These are phyloP conservation scores for Pseudogymnoascus sp. DNA, from an alignment of 2,329 filamentous ascomycete genomes.

Conservation along the genomic window DNA sequence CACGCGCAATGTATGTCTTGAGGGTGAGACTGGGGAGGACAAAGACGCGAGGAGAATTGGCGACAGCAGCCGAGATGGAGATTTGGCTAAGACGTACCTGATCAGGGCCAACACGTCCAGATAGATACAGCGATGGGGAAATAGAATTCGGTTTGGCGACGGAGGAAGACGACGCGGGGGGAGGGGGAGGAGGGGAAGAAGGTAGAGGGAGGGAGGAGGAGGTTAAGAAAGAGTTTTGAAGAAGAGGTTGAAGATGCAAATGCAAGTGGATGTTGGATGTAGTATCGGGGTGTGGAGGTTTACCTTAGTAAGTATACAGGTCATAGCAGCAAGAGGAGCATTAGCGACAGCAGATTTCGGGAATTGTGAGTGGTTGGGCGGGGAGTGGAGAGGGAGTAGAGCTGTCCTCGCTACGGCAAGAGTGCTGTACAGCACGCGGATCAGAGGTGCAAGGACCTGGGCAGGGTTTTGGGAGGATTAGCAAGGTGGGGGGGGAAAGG, in stretches of 20 bases:
- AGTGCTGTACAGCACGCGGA: not conserved
- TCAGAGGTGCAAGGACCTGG: not conserved
- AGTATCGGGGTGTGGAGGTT: not conserved
- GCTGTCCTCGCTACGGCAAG: not conserved
- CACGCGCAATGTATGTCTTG: not conserved
- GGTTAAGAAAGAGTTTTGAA: constrained; percentile 19
- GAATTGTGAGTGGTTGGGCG: not conserved
- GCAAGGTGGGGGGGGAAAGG: no score
- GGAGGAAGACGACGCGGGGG: constrained; percentile 19
- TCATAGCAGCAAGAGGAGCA: not conserved
- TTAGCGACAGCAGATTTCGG: not conserved
- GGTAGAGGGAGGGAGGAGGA: constrained; percentile 21
- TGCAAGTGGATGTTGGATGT: constrained; percentile 11
- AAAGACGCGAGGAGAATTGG: constrained; percentile 10
- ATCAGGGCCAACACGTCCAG: not conserved
- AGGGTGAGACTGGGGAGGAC: not conserved
- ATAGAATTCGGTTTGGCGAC: constrained; percentile 11
- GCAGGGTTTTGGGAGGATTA: no score
- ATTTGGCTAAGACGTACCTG: constrained; percentile 7
- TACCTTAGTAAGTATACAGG: not conserved
- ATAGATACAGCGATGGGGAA: not conserved
- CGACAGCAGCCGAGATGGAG: constrained; percentile 19
- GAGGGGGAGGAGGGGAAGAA: constrained; percentile 14
- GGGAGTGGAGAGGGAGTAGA: not conserved
- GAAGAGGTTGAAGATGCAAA: constrained; percentile 12